Conservation (phyloP, 1,284 basidiomycete species). For the Cryptococcus wingfieldii region DNA sequence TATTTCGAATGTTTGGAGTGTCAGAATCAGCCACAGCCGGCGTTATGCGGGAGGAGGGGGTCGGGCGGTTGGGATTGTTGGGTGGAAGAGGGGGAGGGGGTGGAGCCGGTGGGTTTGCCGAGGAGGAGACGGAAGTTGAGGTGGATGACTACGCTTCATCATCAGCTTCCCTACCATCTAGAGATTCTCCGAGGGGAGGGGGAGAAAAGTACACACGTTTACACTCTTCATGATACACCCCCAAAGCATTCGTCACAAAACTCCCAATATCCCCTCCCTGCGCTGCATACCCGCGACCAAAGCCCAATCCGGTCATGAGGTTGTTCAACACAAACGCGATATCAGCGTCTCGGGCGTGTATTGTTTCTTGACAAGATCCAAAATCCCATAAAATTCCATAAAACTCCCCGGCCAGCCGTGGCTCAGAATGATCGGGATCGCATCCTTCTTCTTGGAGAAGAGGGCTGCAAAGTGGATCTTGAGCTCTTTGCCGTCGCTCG, state of each 20-base stretch:
- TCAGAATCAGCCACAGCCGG: too few species aligned
- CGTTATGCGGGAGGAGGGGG: background rate
- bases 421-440: slow-evolving; percentile 38
- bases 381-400: slow-evolving; percentile 39
- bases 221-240: slow-evolving; percentile 21
- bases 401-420: slow-evolving; percentile 47
- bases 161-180: too few species aligned
- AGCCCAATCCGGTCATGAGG: slow-evolving; percentile 47
- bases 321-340: slow-evolving; percentile 34
- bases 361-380: slow-evolving; percentile 20
- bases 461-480: slow-evolving; percentile 40
- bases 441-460: slow-evolving; percentile 30
- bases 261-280: slow-evolving; percentile 47
- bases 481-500: slow-evolving; percentile 21
- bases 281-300: slow-evolving; percentile 34
- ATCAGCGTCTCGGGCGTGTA: slow-evolving; percentile 33
- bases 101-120: background rate
- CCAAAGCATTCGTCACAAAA: slow-evolving; percentile 25
- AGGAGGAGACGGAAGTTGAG: background rate
- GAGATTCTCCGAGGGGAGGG: too few species aligned
- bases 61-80: background rate
- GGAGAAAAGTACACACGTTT: slow-evolving; percentile 3
- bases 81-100: slow-evolving; percentile 16
- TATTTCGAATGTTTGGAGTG: slow-evolving; percentile 34
- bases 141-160: too few species aligned